Base-by-base conservation (phyloP, 768 basidiomycete species). In the Favolaschia claudopus region DNA sequence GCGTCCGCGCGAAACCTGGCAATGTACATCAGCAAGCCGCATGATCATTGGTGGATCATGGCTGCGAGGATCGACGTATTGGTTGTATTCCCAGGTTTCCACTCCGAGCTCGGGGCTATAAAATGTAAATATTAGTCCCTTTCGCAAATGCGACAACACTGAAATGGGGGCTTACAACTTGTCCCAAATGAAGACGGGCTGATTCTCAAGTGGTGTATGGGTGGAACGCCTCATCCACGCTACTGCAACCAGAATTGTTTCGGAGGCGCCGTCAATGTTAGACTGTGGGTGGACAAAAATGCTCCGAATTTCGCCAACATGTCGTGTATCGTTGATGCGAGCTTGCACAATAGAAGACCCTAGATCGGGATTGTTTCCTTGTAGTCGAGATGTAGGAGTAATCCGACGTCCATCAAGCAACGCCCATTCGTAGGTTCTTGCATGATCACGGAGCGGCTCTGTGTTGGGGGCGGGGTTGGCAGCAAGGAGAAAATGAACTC, bases 91-190 rank as follows among this genome's bases (percentile, higher is more conserved):
- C 58, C 64, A 69, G 28, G 60, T 64, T 29, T 60, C 38, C 19
- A 69, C 33, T 2, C 67, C 66, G 7, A 70, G 60, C 47, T 70
- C 68, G 2, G 68, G 66, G 48, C 68, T 70, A 36, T 10, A 14
- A 34, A 17, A n/a, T 1, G 28, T 7, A 32, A 29, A 14, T 44
- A 10, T 15, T 22, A 1, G 7, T 32, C 24, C 20, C 50, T 54
- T 19, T 13, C n/a, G 25, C 15, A 15, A n/a, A n/a, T n/a, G n/a
- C n/a, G n/a, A n/a, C n/a, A n/a, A n/a, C n/a, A n/a, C n/a, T n/a
- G n/a, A n/a, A n/a, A n/a, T n/a, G n/a, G n/a, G 15, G 28, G 4
- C 52, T 51, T 33, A 68, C 68, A 67, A 70, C 7, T 64, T 42
- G 22, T 38, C 45, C 69, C 69, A 68, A 19, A 54, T 6, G 7